Evolutionary conservation across 1,284 basidiomycete species (phyloP), one percentile per base, ranked within the genome.

Genomic region (Heterobasidion parviporum): DNA sequence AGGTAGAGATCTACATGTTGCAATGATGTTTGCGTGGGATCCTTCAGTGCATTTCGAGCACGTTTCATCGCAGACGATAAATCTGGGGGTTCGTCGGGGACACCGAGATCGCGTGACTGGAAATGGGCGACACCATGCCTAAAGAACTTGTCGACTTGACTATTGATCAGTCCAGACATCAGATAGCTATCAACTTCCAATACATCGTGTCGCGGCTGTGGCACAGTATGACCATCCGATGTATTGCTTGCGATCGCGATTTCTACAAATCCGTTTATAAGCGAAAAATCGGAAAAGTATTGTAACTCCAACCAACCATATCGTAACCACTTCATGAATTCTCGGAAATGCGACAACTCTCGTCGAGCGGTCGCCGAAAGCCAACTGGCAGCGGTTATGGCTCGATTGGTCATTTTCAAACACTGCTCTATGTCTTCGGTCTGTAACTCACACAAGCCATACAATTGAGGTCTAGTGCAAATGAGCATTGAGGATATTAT

Each of bases 161-260:
- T 89, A 50, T 74, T 72, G 56, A 78, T 73, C 51, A 92, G 77
- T 52, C 89, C 87, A 49, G 81, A 80, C 63, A 81, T 82, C 63
- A 92, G 74, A 67, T 92, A 92, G 60, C 83, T 81, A 67, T 87
- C 87, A 52, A 88, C 89, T 74, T 90, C 86, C 55, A 92, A 74
- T 59, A 86, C 78, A 67, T 92, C 89, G 65, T 89, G 83, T 54
- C 80, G 80, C 56, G 82, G 76, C 50, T 75, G 73, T 61, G 70
- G 66, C 50, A 72, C 72, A 54, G 70, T 70, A 52, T 84, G 81
- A 61, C 69, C 45, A 45, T 72, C 71, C 6, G 62, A 60, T 34
- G 65, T 57, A 14, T 68, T 62, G 55, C 66, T 70, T 47, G 64
- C 64, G 44, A 56, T 60, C 44, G 52, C 48, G 38, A 61, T 61